Evolutionary conservation across 331 rosid species (phyloP), one percentile per base, ranked within the genome.

Genomic region (Erythrophleum ivorense): DNA sequence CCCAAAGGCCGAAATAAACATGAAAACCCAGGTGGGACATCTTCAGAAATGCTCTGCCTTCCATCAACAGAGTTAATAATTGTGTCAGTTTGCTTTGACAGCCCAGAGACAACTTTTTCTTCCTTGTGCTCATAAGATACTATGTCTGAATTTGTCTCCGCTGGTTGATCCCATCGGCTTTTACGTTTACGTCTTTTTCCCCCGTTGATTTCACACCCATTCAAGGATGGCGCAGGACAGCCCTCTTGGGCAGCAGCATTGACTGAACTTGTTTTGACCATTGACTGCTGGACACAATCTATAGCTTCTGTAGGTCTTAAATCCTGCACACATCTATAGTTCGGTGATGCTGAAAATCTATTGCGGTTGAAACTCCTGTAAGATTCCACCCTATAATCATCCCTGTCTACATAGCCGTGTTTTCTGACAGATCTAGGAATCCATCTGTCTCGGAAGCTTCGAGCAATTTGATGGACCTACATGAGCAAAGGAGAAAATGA

Each of bases 81-180:
- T 11, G 80, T 81, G 65, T 83, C 89, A 18, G 72, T 21, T 75
- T 77, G 88, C 77, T 41, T 55, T 52, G 38, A 7, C 16, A 36
- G 69, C 80, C 71, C 43, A 71, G 74, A 63, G 63, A 79, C 89
- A 6, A 70, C 63, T 75, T 85, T 84, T 77, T 68, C 89, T 75
- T 88, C 91, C 86, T 83, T 88, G 18, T 52, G 77, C 46, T 50
- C 83, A 79, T 41, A 66, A 75, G 72, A 71, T 43, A 72, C 82
- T 45, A 66, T 77, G 80, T 70, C 87, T 29, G 73, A 80, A 80
- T 73, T 83, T 77, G 88, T 75, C 73, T 87, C 93, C 7, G 95
- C 95, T 34, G 97, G 98, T 78, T 94, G 97, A 90, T 96, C 99
- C 99, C 99, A 96, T 82, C 99, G 92, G 81, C 98, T 96, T 83